These are phyloP conservation scores for Aspergillus conjunctus DNA, from an alignment of 495 filamentous ascomycete genomes.

Conservation along the genomic window DNA sequence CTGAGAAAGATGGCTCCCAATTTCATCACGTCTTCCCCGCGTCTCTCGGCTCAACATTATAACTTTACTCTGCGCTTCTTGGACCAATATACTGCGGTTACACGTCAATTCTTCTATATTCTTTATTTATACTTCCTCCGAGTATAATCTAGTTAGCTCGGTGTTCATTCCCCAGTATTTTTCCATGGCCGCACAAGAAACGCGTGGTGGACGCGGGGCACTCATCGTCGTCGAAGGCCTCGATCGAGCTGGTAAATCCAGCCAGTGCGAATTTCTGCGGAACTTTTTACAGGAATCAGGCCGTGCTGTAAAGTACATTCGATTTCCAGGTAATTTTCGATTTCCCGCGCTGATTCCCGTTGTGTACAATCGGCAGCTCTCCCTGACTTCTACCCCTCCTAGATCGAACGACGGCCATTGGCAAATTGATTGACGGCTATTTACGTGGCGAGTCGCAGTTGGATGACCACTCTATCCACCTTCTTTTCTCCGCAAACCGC, in stretches of 20 bases:
- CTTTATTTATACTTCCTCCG: neutral
- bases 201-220: slow-evolving; percentile 57
- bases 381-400: slow-evolving; percentile 20
- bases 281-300: slow-evolving; percentile 62
- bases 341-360: slow-evolving; percentile 1
- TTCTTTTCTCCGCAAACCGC: slow-evolving; percentile 93
- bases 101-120: neutral
- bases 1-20: neutral
- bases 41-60: neutral
- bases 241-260: slow-evolving; percentile 93
- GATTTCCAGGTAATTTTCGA: slow-evolving; percentile 77
- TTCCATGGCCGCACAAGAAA: slow-evolving; percentile 23
- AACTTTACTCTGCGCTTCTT: neutral
- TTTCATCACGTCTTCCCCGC: neutral
- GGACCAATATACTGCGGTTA: neutral
- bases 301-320: slow-evolving; percentile 67
- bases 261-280: slow-evolving; percentile 78
- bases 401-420: slow-evolving; percentile 90
- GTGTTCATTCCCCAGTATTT: neutral
- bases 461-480: slow-evolving; percentile 91
- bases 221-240: slow-evolving; percentile 92
- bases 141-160: too few relatives aligned
- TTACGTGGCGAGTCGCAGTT: slow-evolving; percentile 72
- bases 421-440: slow-evolving; percentile 86
- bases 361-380: neutral